Evolutionary conservation across 2,329 filamentous ascomycete species (phyloP), one percentile per base, ranked within the genome.

Genomic region (Shiraia sp.): DNA sequence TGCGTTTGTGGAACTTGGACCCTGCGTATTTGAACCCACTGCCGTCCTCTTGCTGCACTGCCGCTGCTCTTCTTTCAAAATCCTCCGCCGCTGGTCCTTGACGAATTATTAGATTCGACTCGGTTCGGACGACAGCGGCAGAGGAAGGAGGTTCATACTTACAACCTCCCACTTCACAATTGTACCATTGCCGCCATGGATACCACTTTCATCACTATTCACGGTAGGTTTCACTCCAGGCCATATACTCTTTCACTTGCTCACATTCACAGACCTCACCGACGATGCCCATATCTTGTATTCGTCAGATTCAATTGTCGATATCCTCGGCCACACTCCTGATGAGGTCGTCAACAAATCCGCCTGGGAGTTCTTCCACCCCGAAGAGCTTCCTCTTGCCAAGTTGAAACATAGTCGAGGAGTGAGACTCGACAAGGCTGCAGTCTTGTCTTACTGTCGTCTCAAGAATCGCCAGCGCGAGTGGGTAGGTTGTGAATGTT

Each of bases 121-220:
- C 37, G 33, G 23, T 41, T 26, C 40, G 60, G 61, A 63, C 56
- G 36, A 43, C 37, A 49, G 57, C 56, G 52, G 55, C 47, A 45
- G 53, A 59, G 47, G 41, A 40, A 37, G 26, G 36, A 42, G 30
- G 13, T 15, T 33, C 14, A 27, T 3, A 29, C 10, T 10, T 14
- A n/a, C n/a, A n/a, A n/a, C n/a, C 10, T 7, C 23, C 23, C 16
- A 13, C 6, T 19, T 33, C 29, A 32, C 27, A n/a, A 31, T 13
- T 13, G 27, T 17, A 15, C 17, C 15, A 34, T 24, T 15, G 45
- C 43, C 51, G 53, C 44, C 34, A 68, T 68, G 87, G 87, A 91
- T 71, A 87, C 87, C 55, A 93, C 89, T 23, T 95, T 95, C 73
- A 93, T 95, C 74, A 90, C 88, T 55, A 93, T 95, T 65, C 89